Evolutionary conservation across 192 early-diverging fungal genomes (phyloP).

Genomic region (Podila verticillata): DNA sequence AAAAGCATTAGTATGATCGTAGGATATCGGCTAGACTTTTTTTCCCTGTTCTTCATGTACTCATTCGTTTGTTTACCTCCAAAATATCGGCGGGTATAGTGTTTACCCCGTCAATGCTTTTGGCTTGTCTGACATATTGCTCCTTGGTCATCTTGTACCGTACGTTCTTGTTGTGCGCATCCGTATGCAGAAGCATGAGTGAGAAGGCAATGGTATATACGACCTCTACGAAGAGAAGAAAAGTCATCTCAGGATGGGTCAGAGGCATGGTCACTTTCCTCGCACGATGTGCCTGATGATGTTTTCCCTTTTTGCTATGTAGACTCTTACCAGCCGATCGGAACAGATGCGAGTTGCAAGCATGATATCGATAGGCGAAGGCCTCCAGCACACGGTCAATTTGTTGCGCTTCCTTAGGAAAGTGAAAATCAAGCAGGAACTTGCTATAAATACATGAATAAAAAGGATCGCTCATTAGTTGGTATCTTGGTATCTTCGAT

Average conservation of each 20-base stretch:
- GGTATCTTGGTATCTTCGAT: background rate
- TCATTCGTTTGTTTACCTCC: slow-evolving; percentile 58
- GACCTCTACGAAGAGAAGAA: slow-evolving; percentile 56
- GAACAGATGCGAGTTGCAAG: slow-evolving; percentile 73
- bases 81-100: slow-evolving; percentile 75
- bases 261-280: background rate
- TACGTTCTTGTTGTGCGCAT: slow-evolving; percentile 86
- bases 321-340: slow-evolving; percentile 57
- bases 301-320: background rate
- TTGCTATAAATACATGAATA: slow-evolving; percentile 55
- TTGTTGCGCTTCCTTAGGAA: slow-evolving; percentile 86
- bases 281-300: background rate
- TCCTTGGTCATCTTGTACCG: slow-evolving; percentile 85
- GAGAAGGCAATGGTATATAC: slow-evolving; percentile 85
- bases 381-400: slow-evolving; percentile 82
- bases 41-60: too few species aligned
- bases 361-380: slow-evolving; percentile 78
- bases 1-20: too few species aligned
- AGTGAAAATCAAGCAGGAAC: slow-evolving; percentile 74
- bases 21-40: too few species aligned
- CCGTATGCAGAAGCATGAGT: slow-evolving; percentile 84
- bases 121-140: slow-evolving; percentile 77
- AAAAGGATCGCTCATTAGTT: slow-evolving; percentile 5
- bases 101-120: slow-evolving; percentile 72
- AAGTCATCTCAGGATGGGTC: background rate